phyloP scores from a whole-genome alignment of 495 filamentous ascomycete species.

The Neurospora sp. region DNA sequence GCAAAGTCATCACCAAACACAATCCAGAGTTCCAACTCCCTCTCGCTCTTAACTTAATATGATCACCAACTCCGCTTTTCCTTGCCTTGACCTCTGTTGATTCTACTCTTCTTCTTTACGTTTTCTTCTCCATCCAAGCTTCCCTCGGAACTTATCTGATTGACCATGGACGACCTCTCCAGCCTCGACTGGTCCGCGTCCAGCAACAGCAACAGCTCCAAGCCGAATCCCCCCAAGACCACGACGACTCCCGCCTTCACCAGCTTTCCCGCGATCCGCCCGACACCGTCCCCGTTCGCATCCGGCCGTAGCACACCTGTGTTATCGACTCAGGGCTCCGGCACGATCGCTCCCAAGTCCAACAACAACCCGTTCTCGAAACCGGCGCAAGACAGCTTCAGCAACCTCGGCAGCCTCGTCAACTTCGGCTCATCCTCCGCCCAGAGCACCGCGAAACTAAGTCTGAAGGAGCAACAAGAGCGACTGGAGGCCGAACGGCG shows the following conservation, averaged over 20 bases:
- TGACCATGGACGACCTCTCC: conserved; percentile 46
- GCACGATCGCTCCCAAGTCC: conserved; percentile 38
- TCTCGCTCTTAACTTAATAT: background rate
- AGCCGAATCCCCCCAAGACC: conserved; percentile 30
- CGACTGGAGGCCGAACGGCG: conserved; percentile 66
- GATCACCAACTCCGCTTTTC: background rate
- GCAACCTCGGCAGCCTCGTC: conserved; percentile 76
- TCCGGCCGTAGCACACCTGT: conserved; percentile 59
- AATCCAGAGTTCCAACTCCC: background rate
- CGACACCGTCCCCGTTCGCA: conserved; percentile 46
- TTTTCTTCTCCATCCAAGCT: background rate
- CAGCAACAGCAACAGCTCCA: conserved; percentile 15
- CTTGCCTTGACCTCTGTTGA: background rate
- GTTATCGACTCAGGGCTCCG: conserved; percentile 44
- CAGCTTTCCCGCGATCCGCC: conserved; percentile 50
- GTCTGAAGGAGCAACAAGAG: conserved; percentile 77
- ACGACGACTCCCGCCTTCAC: conserved; percentile 37
- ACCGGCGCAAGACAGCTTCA: conserved; percentile 73
- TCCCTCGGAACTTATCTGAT: background rate
- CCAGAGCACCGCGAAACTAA: conserved; percentile 60
- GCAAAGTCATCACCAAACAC: background rate
- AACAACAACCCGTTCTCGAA: conserved; percentile 40
- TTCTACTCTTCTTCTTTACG: background rate
- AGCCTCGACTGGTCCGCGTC: conserved; percentile 43
- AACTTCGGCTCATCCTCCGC: conserved; percentile 49